Evolutionary conservation across 2,329 filamentous ascomycete species (phyloP).

Genomic region (Aspergillus tubingensis): DNA sequence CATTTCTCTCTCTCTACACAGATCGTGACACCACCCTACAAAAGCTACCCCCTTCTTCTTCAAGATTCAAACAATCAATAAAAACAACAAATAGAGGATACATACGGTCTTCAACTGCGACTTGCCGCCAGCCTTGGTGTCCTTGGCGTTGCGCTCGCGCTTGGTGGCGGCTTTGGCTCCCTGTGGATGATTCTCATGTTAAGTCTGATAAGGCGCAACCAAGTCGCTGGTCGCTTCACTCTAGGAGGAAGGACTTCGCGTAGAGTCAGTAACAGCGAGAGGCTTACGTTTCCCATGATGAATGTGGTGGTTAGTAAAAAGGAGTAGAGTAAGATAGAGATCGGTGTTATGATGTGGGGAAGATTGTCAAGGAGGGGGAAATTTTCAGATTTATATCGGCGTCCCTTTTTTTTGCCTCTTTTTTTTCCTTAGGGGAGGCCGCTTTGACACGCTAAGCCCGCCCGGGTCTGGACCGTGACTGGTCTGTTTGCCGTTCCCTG

Average conservation of each 20-base stretch:
- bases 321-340: not conserved
- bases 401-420: not conserved
- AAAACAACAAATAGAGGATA: slow-evolving; percentile 23
- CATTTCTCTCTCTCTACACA: not conserved
- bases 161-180: slow-evolving; percentile 70
- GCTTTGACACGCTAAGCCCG: not conserved
- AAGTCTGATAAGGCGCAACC: slow-evolving; percentile 3
- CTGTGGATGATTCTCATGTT: slow-evolving; percentile 19
- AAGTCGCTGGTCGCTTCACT: not conserved
- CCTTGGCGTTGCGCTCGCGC: slow-evolving; percentile 71
- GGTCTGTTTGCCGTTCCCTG: no score
- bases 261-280: not conserved
- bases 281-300: slow-evolving; percentile 31
- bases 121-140: slow-evolving; percentile 55
- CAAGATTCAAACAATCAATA: no score
- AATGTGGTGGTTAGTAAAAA: not conserved
- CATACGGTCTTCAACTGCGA: slow-evolving; percentile 69
- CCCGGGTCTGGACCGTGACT: not conserved
- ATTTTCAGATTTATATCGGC: not conserved
- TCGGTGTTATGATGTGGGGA: not conserved
- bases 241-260: not conserved
- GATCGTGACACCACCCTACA: not conserved
- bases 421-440: not conserved
- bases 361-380: not conserved
- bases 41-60: not conserved